Percentiles rank a stretch among this genome's conserved stretches.
These are phyloP conservation scores for Teratosphaeriaceae sp. DNA, from an alignment of 2,329 filamentous ascomycete species.

Conservation along the genomic window DNA sequence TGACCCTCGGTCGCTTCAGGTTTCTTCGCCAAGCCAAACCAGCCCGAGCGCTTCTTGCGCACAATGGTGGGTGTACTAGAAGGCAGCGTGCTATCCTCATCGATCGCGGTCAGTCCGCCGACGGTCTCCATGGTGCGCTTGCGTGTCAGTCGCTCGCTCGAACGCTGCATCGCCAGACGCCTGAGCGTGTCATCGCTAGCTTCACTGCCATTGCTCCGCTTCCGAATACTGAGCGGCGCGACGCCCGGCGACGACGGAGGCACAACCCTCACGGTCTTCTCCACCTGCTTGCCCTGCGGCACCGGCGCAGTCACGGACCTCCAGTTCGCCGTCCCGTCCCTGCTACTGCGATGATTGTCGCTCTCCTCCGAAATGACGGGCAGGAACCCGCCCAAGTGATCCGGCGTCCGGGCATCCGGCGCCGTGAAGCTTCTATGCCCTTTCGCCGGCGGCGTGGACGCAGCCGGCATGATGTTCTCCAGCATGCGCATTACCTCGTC, in stretches of 20 bases:
- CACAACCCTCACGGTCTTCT: constrained; percentile 52
- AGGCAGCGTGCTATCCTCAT: constrained; percentile 22
- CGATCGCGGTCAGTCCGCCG: constrained; percentile 21
- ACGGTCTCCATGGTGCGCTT: constrained; percentile 15
- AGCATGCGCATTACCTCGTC: constrained; percentile 50
- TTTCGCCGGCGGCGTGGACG: constrained; percentile 7
- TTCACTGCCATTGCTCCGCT: constrained; percentile 33
- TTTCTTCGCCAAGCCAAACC: constrained; percentile 35
- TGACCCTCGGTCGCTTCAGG: constrained; percentile 10
- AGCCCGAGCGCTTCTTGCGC: constrained; percentile 40
- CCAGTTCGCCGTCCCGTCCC: constrained; percentile 31
- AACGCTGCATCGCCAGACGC: constrained; percentile 14
- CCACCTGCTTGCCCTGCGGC: constrained; percentile 24
- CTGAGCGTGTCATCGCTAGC: constrained; percentile 13
- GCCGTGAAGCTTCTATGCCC: constrained; percentile 42
- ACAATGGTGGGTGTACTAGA: constrained; percentile 17
- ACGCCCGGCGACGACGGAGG: constrained; percentile 45
- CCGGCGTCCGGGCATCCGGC: constrained; percentile 29
- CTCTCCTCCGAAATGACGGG: constrained; percentile 49
- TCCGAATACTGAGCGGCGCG: constrained; percentile 51
- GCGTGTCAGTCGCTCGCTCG: constrained; percentile 14
- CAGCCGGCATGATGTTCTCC: constrained; percentile 28
- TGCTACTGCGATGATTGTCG: constrained; percentile 22
- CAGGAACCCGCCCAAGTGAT: constrained; percentile 31
- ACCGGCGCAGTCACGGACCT: constrained; percentile 38